A percentile compares a stretch with the other conserved stretches of the same genome.
phyloP scores from a whole-genome alignment of 768 basidiomycete species.

The Roridomyces roridus region DNA sequence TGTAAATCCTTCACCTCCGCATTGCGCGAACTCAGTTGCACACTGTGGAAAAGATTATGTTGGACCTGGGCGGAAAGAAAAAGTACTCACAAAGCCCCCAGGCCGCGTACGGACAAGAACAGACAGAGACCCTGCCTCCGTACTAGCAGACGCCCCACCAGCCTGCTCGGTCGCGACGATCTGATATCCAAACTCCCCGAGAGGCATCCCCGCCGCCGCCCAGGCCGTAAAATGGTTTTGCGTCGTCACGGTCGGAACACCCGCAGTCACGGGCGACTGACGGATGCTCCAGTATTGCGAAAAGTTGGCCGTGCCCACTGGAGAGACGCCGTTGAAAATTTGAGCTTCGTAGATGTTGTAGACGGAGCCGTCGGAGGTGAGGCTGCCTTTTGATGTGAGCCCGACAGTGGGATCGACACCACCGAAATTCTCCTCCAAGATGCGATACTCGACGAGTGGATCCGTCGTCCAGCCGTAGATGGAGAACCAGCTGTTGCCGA shows the following conservation, averaged over 20 bases:
- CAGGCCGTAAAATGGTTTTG: slow-evolving; percentile 53
- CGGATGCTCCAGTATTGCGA: slow-evolving; percentile 55
- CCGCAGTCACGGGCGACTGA: slow-evolving; percentile 37
- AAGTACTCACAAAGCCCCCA: slow-evolving; percentile 2
- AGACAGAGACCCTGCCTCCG: slow-evolving; percentile 39
- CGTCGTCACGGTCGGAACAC: slow-evolving; percentile 41
- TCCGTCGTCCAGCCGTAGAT: slow-evolving; percentile 54
- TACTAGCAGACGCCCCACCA: slow-evolving; percentile 36
- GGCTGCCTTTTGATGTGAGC: slow-evolving; percentile 40
- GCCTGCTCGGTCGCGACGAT: slow-evolving; percentile 48
- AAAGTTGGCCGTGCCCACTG: slow-evolving; percentile 50
- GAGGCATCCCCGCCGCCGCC: slow-evolving; percentile 41
- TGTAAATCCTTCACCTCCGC: slow-evolving; percentile 6
- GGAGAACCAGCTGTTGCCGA: slow-evolving; percentile 49
- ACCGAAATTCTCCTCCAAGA: slow-evolving; percentile 50
- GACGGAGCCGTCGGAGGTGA: slow-evolving; percentile 46
- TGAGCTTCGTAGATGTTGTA: slow-evolving; percentile 48
- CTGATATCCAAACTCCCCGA: slow-evolving; percentile 51
- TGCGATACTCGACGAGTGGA: slow-evolving; percentile 56
- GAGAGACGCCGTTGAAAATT: slow-evolving; percentile 48
- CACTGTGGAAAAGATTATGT: slow-evolving; percentile 4
- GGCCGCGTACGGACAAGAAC: background rate
- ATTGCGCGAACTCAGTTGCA: slow-evolving; percentile 8
- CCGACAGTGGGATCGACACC: slow-evolving; percentile 44
- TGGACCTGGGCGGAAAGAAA: background rate